Percentiles rank a stretch among this genome's conserved stretches.
phyloP scores from a whole-genome alignment of 352 stramenopile species.

The Globisporangium camurandrum region DNA sequence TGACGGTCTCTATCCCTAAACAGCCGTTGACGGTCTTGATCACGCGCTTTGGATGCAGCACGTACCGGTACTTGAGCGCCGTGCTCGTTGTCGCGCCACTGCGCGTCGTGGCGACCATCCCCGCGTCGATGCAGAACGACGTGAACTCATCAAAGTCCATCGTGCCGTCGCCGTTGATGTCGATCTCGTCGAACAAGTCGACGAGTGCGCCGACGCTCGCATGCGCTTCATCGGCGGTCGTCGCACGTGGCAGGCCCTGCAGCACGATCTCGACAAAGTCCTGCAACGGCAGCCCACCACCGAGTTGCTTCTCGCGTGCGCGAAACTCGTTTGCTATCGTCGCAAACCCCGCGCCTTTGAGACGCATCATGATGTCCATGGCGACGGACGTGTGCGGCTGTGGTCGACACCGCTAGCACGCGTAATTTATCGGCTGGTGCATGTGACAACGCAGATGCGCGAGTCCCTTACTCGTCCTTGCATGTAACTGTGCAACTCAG shows the following conservation, averaged over 20 bases:
- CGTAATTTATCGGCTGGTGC: no score
- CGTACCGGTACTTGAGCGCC: conserved; percentile 66
- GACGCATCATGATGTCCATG: conserved; percentile 82
- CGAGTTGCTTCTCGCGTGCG: conserved; percentile 51
- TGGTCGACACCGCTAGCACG: no score
- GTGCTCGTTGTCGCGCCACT: conserved; percentile 23
- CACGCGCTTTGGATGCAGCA: conserved; percentile 40
- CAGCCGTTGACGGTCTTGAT: conserved; percentile 55
- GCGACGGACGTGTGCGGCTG: background rate
- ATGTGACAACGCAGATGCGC: no score
- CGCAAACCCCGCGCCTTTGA: conserved; percentile 68
- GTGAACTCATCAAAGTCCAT: conserved; percentile 87
- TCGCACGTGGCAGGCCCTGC: conserved; percentile 35
- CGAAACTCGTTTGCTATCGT: conserved; percentile 72
- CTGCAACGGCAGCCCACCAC: conserved; percentile 45
- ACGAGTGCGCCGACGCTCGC: conserved; percentile 52
- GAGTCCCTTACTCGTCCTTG: no score
- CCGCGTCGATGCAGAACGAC: conserved; percentile 80
- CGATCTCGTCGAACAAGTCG: conserved; percentile 82
- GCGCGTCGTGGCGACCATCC: conserved; percentile 56
- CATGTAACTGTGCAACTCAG: no score
- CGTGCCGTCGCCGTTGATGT: conserved; percentile 80
- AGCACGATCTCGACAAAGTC: conserved; percentile 83
- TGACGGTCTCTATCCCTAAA: conserved; percentile 53
- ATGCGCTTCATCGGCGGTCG: conserved; percentile 35